Conservation (phyloP, 345 rosid species). For the Luvunga scandens region DNA sequence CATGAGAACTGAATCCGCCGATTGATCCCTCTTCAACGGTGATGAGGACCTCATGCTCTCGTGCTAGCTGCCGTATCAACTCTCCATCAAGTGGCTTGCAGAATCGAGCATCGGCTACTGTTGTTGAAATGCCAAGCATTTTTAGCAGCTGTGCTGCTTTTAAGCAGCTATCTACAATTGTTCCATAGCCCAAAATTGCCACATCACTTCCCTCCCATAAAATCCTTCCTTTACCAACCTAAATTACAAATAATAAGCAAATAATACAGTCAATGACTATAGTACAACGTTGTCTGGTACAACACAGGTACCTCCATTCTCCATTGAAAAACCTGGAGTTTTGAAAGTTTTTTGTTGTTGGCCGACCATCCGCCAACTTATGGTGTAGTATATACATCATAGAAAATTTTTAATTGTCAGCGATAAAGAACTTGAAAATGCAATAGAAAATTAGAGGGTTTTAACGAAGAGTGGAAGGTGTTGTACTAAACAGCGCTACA, state of each 20-base stretch:
- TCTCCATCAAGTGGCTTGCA: conserved; percentile 47
- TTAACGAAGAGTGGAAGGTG: too few relatives aligned
- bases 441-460: too few relatives aligned
- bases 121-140: conserved; percentile 22
- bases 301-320: too few relatives aligned
- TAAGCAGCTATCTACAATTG: conserved; percentile 40
- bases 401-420: too few relatives aligned
- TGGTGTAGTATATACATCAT: too few relatives aligned
- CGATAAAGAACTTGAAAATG: too few relatives aligned
- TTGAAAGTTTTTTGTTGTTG: too few relatives aligned
- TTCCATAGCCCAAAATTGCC: conserved; percentile 47
- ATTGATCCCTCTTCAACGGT: conserved; percentile 54
- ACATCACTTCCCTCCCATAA: conserved; percentile 38
- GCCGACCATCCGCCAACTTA: too few relatives aligned
- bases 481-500: too few relatives aligned
- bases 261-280: too few relatives aligned
- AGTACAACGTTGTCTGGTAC: too few relatives aligned
- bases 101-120: conserved; percentile 54
- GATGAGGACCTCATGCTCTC: conserved; percentile 41
- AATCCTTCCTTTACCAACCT: conserved; percentile 51
- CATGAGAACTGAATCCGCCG: conserved; percentile 53
- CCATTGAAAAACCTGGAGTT: too few relatives aligned
- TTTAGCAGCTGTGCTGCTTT: conserved; percentile 36
- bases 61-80: conserved; percentile 28
- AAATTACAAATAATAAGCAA: not conserved